phyloP scores from a whole-genome alignment of 495 filamentous ascomycete genomes.

The Baudoinia panamericana region DNA sequence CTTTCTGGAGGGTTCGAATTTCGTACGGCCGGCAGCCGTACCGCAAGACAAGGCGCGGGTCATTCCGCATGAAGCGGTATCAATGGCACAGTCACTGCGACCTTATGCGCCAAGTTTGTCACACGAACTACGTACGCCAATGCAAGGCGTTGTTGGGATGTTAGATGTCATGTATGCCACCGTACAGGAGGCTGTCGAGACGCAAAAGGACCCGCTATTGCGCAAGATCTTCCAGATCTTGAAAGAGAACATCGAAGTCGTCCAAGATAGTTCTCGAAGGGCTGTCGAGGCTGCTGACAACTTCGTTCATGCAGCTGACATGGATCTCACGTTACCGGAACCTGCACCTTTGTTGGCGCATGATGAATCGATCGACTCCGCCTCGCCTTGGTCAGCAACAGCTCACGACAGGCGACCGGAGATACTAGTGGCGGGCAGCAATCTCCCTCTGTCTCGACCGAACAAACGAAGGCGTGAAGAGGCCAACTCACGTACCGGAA shows the following conservation, averaged over 20 bases:
- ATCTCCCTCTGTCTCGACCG: conserved; percentile 19
- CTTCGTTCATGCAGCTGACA: conserved; percentile 75
- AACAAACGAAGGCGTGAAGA: conserved; percentile 26
- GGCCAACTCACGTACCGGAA: conserved; percentile 9
- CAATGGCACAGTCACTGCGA: conserved; percentile 53
- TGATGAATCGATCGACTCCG: conserved; percentile 12
- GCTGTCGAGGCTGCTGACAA: conserved; percentile 76
- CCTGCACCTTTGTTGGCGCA: conserved; percentile 24
- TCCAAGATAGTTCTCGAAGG: conserved; percentile 67
- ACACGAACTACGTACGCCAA: conserved; percentile 68
- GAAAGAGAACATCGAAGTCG: conserved; percentile 62
- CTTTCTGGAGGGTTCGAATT: conserved; percentile 39
- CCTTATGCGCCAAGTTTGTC: conserved; percentile 69
- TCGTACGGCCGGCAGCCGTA: conserved; percentile 7
- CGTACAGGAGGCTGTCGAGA: conserved; percentile 54
- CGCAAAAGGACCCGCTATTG: conserved; percentile 37
- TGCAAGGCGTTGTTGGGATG: conserved; percentile 81
- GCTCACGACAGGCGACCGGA: conserved; percentile 22
- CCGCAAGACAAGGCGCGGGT: conserved; percentile 28
- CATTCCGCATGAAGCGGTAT: conserved; percentile 39
- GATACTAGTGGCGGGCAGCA: conserved; percentile 25
- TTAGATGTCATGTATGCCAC: conserved; percentile 75
- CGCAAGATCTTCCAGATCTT: conserved; percentile 48
- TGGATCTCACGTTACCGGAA: conserved; percentile 70
- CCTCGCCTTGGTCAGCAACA: conserved; percentile 7